Conservation (phyloP, 805 yeast genomes). For the Sugiyamaella floridensis region DNA sequence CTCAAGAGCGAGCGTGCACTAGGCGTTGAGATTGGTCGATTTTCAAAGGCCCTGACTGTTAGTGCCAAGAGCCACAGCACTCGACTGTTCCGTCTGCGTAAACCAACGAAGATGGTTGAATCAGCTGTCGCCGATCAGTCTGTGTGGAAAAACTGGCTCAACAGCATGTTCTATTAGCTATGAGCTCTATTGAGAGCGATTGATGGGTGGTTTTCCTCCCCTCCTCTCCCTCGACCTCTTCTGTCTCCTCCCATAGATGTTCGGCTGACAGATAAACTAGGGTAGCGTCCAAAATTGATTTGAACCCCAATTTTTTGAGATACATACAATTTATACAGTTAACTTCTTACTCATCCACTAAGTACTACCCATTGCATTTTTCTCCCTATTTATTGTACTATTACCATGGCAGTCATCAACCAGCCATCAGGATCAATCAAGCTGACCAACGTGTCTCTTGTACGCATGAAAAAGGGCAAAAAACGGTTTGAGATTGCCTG, state of each 20-base stretch:
- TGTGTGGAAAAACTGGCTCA: background rate
- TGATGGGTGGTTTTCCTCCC: too few relatives aligned
- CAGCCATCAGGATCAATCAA: slow-evolving; percentile 88
- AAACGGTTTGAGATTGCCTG: slow-evolving; percentile 93
- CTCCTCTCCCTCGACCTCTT: background rate
- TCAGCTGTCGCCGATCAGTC: background rate
- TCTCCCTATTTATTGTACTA: background rate
- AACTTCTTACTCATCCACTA: background rate
- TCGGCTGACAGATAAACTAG: background rate
- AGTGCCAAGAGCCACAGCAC: slow-evolving; percentile 1
- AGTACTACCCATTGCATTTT: background rate
- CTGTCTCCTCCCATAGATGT: background rate
- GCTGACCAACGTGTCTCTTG: slow-evolving; percentile 89
- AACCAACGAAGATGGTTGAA: background rate
- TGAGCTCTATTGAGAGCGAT: too few relatives aligned
- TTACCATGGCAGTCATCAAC: slow-evolving; percentile 43
- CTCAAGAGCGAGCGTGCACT: background rate
- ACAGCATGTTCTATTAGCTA: background rate
- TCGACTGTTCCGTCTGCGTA: background rate
- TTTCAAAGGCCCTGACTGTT: background rate
- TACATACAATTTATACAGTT: background rate
- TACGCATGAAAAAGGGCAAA: slow-evolving; percentile 80
- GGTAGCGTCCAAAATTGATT: background rate
- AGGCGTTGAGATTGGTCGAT: background rate
- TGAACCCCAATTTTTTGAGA: too few relatives aligned